phyloP scores from a whole-genome alignment of 2,329 filamentous ascomycete species.

The Plenodomus biglobosus region DNA sequence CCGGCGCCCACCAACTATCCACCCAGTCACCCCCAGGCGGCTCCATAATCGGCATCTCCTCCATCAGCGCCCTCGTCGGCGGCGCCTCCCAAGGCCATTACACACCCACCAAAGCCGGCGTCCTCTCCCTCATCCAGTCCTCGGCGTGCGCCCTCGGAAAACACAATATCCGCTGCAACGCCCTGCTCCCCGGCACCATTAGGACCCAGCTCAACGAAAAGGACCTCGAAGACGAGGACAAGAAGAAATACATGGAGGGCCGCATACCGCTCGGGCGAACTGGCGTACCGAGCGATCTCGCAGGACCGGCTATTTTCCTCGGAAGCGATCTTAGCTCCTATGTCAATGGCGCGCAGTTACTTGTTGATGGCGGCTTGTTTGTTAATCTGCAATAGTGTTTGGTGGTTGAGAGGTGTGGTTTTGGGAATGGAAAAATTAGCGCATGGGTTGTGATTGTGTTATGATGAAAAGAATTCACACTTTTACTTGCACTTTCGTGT shows the following conservation, averaged over 20 bases:
- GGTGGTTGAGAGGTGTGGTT: too few relatives aligned
- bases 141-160: slow-evolving; percentile 76
- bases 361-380: slow-evolving; percentile 88
- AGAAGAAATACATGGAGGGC: slow-evolving; percentile 76
- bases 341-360: slow-evolving; percentile 71
- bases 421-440: too few relatives aligned
- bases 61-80: slow-evolving; percentile 74
- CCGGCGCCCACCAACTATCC: slow-evolving; percentile 81
- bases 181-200: slow-evolving; percentile 79
- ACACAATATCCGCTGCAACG: slow-evolving; percentile 79
- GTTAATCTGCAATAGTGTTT: slow-evolving; percentile 64
- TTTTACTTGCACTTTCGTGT: too few relatives aligned
- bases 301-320: slow-evolving; percentile 82
- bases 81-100: slow-evolving; percentile 81
- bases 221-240: slow-evolving; percentile 72
- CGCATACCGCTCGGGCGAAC: slow-evolving; percentile 68
- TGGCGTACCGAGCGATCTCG: slow-evolving; percentile 64
- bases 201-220: slow-evolving; percentile 81
- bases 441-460: too few relatives aligned
- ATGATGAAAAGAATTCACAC: too few relatives aligned
- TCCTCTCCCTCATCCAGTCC: slow-evolving; percentile 80
- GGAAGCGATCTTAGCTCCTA: slow-evolving; percentile 67
- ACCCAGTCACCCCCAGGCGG: slow-evolving; percentile 64
- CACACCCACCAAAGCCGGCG: slow-evolving; percentile 81
- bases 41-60: slow-evolving; percentile 75